Evolutionary conservation across 805 yeast genomes (phyloP), one percentile per base, ranked within the genome.

Genomic region (Ogataea methylovora): DNA sequence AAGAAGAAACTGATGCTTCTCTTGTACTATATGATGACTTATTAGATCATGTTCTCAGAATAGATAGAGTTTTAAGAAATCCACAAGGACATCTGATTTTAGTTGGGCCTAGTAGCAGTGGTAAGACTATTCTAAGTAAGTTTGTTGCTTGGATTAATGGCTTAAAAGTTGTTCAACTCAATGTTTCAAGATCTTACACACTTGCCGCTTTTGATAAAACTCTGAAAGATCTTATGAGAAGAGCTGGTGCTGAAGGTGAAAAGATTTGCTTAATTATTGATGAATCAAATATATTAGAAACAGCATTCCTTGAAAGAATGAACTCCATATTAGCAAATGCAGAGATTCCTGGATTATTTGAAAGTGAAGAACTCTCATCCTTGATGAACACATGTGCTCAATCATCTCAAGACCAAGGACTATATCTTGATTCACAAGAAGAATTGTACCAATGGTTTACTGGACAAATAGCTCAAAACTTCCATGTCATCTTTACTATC

Each of bases 121-220:
- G 97, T 1, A 84, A 84, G 52, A 70, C 85, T 0, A 79, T 88
- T 0, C 48, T 87, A 35, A 65, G 83, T 0, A 72, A 76, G 41
- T 90, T 90, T 66, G 95, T 84, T 4, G 76, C 94, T 0, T 90
- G 97, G 97, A 73, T 87, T 60, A 83, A 84, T 52, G 96, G 95
- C 0, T 50, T 84, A 14, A 69, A 63, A 19, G 65, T 77, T 0
- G 58, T 67, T 14, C 84, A 78, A 40, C 64, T 90, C 24, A 61
- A 60, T 25, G 81, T 82, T 0, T 67, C 69, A 18, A 54, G 71
- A 7, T 62, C 60, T 8, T 88, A 74, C 46, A 56, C 69, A 0
- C 60, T 83, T 13, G 45, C 44, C 0, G 83, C 86, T 33, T 88
- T 90, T 56, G 95, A 86, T 39, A 48, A 56, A 0, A 73, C 76